These are phyloP conservation scores for Rhynchospora pubera DNA, from an alignment of 176 grass and related monocot genomes.

Conservation along the genomic window DNA sequence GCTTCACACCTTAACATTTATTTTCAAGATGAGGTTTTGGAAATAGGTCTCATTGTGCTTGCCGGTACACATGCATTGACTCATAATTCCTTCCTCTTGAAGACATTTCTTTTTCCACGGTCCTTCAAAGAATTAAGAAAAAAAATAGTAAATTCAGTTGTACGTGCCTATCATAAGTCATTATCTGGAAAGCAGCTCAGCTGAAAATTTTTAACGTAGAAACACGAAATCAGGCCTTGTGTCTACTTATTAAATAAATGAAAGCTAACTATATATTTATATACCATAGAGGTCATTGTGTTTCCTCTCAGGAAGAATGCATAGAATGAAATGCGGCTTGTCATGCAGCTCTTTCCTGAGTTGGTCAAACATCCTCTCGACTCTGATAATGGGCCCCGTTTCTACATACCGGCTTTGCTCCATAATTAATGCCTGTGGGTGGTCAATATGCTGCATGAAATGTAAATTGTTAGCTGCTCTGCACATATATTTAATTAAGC, in stretches of 20 bases:
- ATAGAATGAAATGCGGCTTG: slow-evolving; percentile 61
- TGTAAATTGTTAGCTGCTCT: neutral
- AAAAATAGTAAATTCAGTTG: no score
- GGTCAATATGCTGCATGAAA: slow-evolving; percentile 42
- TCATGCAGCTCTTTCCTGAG: slow-evolving; percentile 41
- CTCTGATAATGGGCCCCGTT: slow-evolving; percentile 56
- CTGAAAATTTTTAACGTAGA: neutral
- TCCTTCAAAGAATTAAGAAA: slow-evolving; percentile 35
- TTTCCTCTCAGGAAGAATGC: slow-evolving; percentile 80
- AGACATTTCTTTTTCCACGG: slow-evolving; percentile 95
- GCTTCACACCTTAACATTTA: slow-evolving; percentile 66
- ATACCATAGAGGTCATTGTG: slow-evolving; percentile 80
- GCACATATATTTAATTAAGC: neutral
- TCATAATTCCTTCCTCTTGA: slow-evolving; percentile 67
- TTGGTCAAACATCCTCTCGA: slow-evolving; percentile 75
- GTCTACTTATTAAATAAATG: neutral
- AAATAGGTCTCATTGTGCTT: slow-evolving; percentile 81
- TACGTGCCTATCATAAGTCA: no score
- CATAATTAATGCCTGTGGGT: slow-evolving; percentile 50
- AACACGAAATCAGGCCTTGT: neutral
- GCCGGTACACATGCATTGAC: slow-evolving; percentile 71
- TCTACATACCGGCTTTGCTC: slow-evolving; percentile 55
- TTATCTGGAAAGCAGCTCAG: neutral
- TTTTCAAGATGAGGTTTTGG: slow-evolving; percentile 78
- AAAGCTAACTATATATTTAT: neutral